Evolutionary conservation across 2,329 filamentous ascomycete species (phyloP), one percentile per base, ranked within the genome.

Genomic region (Colletotrichum endophyticum): DNA sequence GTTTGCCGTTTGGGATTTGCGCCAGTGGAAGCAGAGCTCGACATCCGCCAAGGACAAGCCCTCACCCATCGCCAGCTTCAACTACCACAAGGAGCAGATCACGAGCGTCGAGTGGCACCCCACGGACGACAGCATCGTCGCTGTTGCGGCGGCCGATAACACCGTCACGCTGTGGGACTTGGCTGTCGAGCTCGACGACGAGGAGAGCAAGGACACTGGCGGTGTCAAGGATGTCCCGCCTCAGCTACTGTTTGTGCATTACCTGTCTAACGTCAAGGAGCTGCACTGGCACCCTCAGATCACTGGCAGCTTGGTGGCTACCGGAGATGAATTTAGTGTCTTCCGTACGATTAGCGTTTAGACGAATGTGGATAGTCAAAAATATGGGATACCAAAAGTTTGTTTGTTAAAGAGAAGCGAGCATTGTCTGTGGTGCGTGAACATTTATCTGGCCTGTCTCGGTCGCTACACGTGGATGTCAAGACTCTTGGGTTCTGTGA

Each of bases 261-360:
- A 98, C 84, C 95, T 98, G 88, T 94, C 98, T 81, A 93, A 95
- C 80, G 96, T 96, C 73, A 99, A 98, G 91, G 97, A 99, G 87
- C 88, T 96, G 49, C 97, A 99, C 87, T 99, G 97, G 96, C 96
- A 99, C 87, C 95, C 94, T 39, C 97, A 99, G 88, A 98, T 99
- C 83, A 95, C 95, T 1, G 97, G 97, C 34, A 93, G 93, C 39
- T 87, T 99, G 77, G 93, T 99, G 86, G 96, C 95, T 3, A 99
- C 97, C 1, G 97, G 97, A 12, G 94, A 96, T 82, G 93, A 93
- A 85, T 98, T 99, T 86, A 95, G 94, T 82, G 92, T 96, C 66
- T 95, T 96, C 86, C 93, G 94, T 84, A 96, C 95, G 3, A 96
- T 96, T 82, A 95, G 94, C 84, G 94, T 96, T 72, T 96, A 89